Conservation (phyloP, 192 early-diverging fungal genomes). For the Gaertneriomyces semiglobifer region DNA sequence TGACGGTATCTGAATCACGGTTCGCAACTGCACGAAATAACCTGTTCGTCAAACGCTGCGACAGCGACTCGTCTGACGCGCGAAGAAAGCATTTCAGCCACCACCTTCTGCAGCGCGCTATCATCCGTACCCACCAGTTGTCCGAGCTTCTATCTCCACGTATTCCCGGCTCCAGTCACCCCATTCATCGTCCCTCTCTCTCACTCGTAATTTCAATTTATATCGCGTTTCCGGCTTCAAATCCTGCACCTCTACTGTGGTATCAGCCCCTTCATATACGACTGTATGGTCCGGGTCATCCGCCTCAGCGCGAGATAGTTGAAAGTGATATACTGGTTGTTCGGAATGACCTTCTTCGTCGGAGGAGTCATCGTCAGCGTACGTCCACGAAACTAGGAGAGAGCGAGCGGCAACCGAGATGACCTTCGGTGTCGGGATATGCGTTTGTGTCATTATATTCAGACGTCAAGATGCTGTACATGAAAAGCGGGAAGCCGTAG, state of each 20-base stretch:
- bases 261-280: constrained; percentile 44
- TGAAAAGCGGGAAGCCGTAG: no score
- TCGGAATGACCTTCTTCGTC: neutral
- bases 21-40: constrained; percentile 41
- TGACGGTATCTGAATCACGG: constrained; percentile 33
- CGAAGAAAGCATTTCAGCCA: neutral
- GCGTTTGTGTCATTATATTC: neutral
- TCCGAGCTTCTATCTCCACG: constrained; percentile 29
- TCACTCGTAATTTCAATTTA: constrained; percentile 38
- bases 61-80: constrained; percentile 37
- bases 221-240: constrained; percentile 48
- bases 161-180: constrained; percentile 35
- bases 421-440: constrained; percentile 16
- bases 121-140: constrained; percentile 32
- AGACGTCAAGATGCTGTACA: no score
- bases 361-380: neutral
- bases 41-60: constrained; percentile 29
- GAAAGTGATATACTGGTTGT: constrained; percentile 11
- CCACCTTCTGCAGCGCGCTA: neutral
- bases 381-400: constrained; percentile 11
- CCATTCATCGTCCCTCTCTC: constrained; percentile 10
- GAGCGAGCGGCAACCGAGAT: constrained; percentile 8
- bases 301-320: constrained; percentile 35
- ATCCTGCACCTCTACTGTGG: constrained; percentile 27
- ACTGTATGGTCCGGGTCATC: constrained; percentile 34